Evolutionary conservation across 768 basidiomycete genomes (phyloP).

Genomic region (Jaapia argillacea): DNA sequence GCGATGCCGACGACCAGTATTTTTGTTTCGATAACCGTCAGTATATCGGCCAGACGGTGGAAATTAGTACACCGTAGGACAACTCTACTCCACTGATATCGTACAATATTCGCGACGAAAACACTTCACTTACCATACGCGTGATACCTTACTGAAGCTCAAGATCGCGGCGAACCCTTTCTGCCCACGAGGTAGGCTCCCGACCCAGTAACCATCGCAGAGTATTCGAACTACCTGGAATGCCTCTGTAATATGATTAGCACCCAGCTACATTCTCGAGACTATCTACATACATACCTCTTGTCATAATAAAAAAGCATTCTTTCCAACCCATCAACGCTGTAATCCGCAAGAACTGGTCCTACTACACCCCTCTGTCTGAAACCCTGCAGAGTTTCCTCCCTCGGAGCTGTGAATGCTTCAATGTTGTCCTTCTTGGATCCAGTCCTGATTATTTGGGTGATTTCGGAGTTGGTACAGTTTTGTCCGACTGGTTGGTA

Average conservation of each 20-base stretch:
- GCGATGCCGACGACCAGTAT: no score
- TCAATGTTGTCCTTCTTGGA: neutral
- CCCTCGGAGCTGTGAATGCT: neutral
- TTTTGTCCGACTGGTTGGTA: conserved; percentile 25
- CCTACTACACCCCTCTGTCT: conserved; percentile 5
- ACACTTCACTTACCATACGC: no score
- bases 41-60: no score
- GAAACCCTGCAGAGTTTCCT: conserved; percentile 12
- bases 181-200: conserved; percentile 19
- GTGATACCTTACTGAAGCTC: no score
- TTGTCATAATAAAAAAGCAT: conserved; percentile 24
- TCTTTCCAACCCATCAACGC: conserved; percentile 15
- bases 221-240: conserved; percentile 22
- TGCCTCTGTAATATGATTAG: conserved; percentile 13
- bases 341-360: conserved; percentile 11
- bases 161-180: no score
- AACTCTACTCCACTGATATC: no score
- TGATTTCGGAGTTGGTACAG: conserved; percentile 15
- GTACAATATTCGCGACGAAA: no score
- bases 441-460: conserved; percentile 9
- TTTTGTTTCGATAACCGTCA: no score
- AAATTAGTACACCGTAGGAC: no score
- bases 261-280: neutral
- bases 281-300: conserved; percentile 11
- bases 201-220: conserved; percentile 22